Evolutionary conservation across 75 land plant genomes (phyloP).

Genomic region (Adiantum capillusveneris): DNA sequence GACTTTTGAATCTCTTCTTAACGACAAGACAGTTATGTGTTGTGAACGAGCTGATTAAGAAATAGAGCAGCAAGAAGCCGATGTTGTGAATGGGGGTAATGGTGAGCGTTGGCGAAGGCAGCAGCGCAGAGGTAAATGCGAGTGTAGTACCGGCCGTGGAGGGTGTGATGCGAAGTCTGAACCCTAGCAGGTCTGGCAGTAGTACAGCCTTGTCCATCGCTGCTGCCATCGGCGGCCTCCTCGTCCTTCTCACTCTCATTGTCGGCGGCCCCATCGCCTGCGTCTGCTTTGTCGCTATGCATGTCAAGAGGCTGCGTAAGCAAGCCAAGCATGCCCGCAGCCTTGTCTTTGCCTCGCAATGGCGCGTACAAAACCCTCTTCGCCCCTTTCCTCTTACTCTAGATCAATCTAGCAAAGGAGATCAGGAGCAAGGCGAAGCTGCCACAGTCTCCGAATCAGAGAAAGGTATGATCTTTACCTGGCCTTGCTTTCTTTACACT

Average conservation of each 20-base stretch:
- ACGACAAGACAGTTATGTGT: no score
- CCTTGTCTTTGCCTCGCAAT: constrained; percentile 10
- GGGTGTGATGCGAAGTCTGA: no score
- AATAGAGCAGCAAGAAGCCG: no score
- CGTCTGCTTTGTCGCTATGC: constrained; percentile 6
- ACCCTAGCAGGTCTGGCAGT: not conserved
- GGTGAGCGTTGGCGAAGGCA: no score
- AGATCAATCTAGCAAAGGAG: no score
- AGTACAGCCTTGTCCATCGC: not conserved
- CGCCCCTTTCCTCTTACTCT: no score
- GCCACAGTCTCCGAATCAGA: not conserved
- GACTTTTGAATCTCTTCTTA: no score
- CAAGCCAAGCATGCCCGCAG: not conserved
- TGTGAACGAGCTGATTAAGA: no score
- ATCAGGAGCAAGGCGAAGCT: no score
- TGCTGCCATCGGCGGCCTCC: not conserved
- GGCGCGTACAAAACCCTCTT: constrained; percentile 12
- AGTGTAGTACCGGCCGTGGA: no score
- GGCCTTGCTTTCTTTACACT: constrained; percentile 10
- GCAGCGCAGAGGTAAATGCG: no score
- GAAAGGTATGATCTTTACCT: not conserved
- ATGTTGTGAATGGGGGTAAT: no score
- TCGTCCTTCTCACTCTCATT: constrained; percentile 4
- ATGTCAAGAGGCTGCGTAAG: not conserved
- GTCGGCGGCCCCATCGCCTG: constrained; percentile 11